Evolutionary conservation across 805 yeast genomes (phyloP), one percentile per base, ranked within the genome.

Genomic region (Wickerhamia fluorescens): DNA sequence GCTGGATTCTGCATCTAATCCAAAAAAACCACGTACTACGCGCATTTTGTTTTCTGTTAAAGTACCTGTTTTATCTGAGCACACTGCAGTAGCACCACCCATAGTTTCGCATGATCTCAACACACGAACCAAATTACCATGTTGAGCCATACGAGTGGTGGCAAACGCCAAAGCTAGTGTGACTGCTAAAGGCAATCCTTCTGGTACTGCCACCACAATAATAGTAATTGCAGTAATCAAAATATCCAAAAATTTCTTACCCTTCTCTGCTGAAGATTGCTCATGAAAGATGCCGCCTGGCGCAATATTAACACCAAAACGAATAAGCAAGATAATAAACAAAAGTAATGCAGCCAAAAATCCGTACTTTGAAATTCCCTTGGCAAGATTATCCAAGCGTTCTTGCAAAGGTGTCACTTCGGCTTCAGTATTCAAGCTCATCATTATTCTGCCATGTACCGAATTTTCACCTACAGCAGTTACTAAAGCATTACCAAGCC

Each of bases 161-260:
- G 99, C 98, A 64, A 92, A 92, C 0, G 98, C 98, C 41, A 92
- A 66, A 0, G 98, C 95, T 26, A 92, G 67, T 1, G 99, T 92
- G 11, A 92, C 98, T 2, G 99, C 99, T 33, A 92, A 66, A 1
- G 99, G 99, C 33, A 92, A 70, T 37, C 99, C 99, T 59, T 92
- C 99, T 3, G 99, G 99, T n/a, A 92, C 95, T 0, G 98, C 99
- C 28, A 92, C 98, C 10, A 89, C 98, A 16, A 92, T 77, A 43
- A 92, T 72, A 0, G 98, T 87, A 36, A 92, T 82, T 1, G 97
- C 81, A 14, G 92, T 85, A 47, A 92, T 92, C 36, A 92, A 66
- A 33, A 89, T 83, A 45, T 85, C 79, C 61, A 92, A 64, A 43
- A 88, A 88, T 41, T 71, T 71, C 31, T 84, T 75, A 41, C 95